phyloP scores from a whole-genome alignment of 345 rosid species.

The Hibiscus tridactylites region DNA sequence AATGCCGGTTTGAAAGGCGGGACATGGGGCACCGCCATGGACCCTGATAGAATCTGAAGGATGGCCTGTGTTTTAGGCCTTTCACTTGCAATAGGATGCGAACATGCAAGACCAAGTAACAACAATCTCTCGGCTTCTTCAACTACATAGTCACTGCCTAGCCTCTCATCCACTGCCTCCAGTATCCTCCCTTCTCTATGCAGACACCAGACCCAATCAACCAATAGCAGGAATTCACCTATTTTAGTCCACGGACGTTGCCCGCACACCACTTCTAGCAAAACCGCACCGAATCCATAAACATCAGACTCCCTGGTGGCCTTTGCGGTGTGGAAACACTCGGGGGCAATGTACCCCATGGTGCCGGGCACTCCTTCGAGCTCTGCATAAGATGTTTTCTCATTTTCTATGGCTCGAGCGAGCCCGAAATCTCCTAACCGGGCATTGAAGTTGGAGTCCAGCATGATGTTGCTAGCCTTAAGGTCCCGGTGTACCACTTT shows the following conservation, averaged over 20 bases:
- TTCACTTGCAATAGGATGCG: slow-evolving; percentile 39
- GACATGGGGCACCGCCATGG: slow-evolving; percentile 28
- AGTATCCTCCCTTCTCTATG: slow-evolving; percentile 35
- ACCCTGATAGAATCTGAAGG: slow-evolving; percentile 31
- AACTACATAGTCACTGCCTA: slow-evolving; percentile 20
- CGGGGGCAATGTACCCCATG: slow-evolving; percentile 50
- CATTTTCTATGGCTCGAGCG: slow-evolving; percentile 47
- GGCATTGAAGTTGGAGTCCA: slow-evolving; percentile 48
- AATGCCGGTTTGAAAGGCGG: slow-evolving; percentile 46
- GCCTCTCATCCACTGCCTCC: slow-evolving; percentile 42
- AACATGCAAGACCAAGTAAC: slow-evolving; percentile 41
- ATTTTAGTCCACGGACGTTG: slow-evolving; percentile 37
- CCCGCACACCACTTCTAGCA: slow-evolving; percentile 52
- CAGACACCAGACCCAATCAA: slow-evolving; percentile 54
- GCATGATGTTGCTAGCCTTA: slow-evolving; percentile 56
- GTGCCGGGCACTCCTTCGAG: slow-evolving; percentile 46
- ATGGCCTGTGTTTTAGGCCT: slow-evolving; percentile 40
- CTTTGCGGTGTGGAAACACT: slow-evolving; percentile 49
- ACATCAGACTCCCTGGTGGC: slow-evolving; percentile 57
- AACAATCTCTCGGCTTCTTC: slow-evolving; percentile 41
- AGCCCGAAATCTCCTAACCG: slow-evolving; percentile 55
- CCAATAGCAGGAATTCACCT: slow-evolving; percentile 23
- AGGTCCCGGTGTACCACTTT: slow-evolving; percentile 61
- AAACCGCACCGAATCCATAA: slow-evolving; percentile 48
- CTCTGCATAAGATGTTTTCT: slow-evolving; percentile 46